phyloP scores from a whole-genome alignment of 805 yeast species.

The Suhomyces faveliae region DNA sequence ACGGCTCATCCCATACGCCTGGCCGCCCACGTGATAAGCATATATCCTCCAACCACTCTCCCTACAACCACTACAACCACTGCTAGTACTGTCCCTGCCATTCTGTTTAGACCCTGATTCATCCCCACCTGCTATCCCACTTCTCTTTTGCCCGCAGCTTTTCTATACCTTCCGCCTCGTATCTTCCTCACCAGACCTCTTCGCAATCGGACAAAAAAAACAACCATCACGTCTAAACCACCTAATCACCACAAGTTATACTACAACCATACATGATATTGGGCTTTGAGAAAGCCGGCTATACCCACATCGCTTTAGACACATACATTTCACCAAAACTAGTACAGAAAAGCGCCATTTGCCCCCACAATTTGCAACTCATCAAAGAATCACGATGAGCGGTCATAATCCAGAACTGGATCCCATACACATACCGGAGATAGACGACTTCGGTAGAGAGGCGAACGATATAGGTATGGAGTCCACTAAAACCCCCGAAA shows the following conservation, averaged over 20 bases:
- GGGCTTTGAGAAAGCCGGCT: neutral
- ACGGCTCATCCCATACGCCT: neutral
- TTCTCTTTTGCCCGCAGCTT: neutral
- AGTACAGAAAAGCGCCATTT: neutral
- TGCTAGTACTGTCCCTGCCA: too few species aligned
- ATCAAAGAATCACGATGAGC: neutral
- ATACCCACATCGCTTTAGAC: neutral
- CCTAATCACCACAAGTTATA: neutral
- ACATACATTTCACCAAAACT: neutral
- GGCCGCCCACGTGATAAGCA: neutral
- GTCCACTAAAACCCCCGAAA: neutral
- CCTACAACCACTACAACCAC: too few species aligned
- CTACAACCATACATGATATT: neutral
- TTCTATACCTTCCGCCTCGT: neutral
- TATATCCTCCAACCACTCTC: neutral
- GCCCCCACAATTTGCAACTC: neutral
- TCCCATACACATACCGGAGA: neutral
- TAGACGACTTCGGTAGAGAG: neutral
- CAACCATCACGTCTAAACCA: neutral
- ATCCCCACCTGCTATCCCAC: neutral
- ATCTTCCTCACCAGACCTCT: neutral
- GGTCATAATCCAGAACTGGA: slow-evolving; percentile 1
- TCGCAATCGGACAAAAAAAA: slow-evolving; percentile 2
- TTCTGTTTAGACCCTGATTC: too few species aligned
- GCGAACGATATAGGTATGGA: neutral